Conservation (phyloP, 768 basidiomycete genomes). For the Mycena capillaripes region DNA sequence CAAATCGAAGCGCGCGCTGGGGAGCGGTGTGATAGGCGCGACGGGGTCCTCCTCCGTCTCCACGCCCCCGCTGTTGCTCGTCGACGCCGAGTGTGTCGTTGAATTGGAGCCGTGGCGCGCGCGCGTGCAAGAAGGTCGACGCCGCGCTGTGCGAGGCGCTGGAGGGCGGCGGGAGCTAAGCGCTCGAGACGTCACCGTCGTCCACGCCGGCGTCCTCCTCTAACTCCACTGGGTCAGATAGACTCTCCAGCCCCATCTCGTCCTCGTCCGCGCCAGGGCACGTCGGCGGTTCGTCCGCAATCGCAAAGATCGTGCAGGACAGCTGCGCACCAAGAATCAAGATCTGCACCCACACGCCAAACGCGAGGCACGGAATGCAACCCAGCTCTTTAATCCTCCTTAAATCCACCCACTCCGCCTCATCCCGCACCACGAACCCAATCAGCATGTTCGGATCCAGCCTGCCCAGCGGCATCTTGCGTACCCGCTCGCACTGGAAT, state of each 20-base stretch:
- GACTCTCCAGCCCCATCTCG: slow-evolving; percentile 50
- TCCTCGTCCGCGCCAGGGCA: slow-evolving; percentile 65
- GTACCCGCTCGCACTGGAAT: slow-evolving; percentile 94
- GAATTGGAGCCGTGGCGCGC: too few species aligned
- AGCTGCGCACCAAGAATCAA: background rate
- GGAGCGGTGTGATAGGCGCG: too few species aligned
- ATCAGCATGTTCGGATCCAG: slow-evolving; percentile 98
- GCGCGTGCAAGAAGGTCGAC: too few species aligned
- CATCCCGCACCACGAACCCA: slow-evolving; percentile 88
- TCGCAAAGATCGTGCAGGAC: slow-evolving; percentile 6
- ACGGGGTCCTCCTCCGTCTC: too few species aligned
- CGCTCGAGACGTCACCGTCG: too few species aligned
- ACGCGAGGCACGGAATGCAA: slow-evolving; percentile 14
- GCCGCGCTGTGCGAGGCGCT: too few species aligned
- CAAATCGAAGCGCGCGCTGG: too few species aligned
- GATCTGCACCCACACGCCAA: slow-evolving; percentile 46
- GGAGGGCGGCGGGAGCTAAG: too few species aligned
- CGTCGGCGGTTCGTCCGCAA: slow-evolving; percentile 28
- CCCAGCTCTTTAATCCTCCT: slow-evolving; percentile 81
- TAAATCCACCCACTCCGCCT: slow-evolving; percentile 91
- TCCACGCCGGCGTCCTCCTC: too few species aligned
- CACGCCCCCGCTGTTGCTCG: too few species aligned
- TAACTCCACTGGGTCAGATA: too few species aligned
- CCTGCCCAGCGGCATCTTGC: slow-evolving; percentile 92
- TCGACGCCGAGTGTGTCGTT: too few species aligned